Evolutionary conservation across 2,329 filamentous ascomycete genomes (phyloP).

Genomic region (Fusarium subtropicale): DNA sequence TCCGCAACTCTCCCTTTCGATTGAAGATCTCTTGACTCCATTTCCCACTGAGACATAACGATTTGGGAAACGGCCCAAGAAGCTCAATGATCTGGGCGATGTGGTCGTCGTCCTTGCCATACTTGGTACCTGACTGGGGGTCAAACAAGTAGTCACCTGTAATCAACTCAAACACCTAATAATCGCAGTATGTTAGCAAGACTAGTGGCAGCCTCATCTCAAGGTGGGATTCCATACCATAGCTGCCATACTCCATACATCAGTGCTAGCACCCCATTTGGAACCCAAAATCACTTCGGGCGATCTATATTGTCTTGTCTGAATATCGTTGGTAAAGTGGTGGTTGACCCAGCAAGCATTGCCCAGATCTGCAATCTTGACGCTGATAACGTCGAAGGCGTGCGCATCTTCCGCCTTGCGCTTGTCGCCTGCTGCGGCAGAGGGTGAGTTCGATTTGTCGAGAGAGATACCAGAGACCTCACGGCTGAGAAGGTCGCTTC

Average conservation of each 20-base stretch:
- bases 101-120: conserved; percentile 99
- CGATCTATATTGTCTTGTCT: conserved; percentile 95
- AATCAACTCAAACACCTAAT: conserved; percentile 93
- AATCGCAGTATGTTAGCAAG: conserved; percentile 22
- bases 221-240: conserved; percentile 74
- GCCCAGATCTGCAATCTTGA: conserved; percentile 98
- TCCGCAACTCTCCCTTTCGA: conserved; percentile 93
- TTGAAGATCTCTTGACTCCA: conserved; percentile 99
- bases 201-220: neutral
- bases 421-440: conserved; percentile 70
- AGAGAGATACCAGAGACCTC: conserved; percentile 96
- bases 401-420: conserved; percentile 68
- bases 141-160: conserved; percentile 99
- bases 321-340: conserved; percentile 99
- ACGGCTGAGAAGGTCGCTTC: conserved; percentile 86
- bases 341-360: conserved; percentile 99
- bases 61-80: conserved; percentile 91
- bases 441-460: conserved; percentile 72
- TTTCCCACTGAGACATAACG: conserved; percentile 90
- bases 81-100: conserved; percentile 99
- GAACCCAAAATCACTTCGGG: conserved; percentile 96
- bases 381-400: conserved; percentile 83
- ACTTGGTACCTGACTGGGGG: conserved; percentile 97
- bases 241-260: conserved; percentile 99
- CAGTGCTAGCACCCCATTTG: conserved; percentile 99